A percentile compares a stretch with the other conserved stretches of the same genome.
These are phyloP conservation scores for Colletotrichum viniferum DNA, from an alignment of 2,329 filamentous ascomycete genomes.

Conservation along the genomic window DNA sequence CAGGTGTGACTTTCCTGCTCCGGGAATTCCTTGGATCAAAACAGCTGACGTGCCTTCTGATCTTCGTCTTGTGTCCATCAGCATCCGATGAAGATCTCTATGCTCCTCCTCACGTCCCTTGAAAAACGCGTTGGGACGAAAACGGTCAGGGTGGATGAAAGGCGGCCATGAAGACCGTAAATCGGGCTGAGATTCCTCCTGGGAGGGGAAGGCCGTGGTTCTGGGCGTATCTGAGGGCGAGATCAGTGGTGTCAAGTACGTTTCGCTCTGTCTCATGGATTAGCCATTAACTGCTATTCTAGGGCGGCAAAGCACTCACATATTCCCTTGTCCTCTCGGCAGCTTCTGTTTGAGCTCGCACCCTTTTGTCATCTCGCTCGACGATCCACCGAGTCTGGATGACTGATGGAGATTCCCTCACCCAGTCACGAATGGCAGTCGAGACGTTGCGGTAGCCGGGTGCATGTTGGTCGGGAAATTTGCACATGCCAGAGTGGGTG, in stretches of 20 bases:
- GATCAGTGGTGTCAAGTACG: neutral
- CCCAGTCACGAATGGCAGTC: slow-evolving; percentile 55
- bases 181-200: neutral
- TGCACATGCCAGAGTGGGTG: slow-evolving; percentile 75
- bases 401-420: slow-evolving; percentile 55
- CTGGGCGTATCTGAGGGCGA: neutral
- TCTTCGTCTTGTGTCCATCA: slow-evolving; percentile 61
- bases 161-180: slow-evolving; percentile 18
- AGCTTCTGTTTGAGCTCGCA: slow-evolving; percentile 47
- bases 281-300: neutral
- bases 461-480: slow-evolving; percentile 67
- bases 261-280: neutral
- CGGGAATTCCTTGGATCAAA: slow-evolving; percentile 67
- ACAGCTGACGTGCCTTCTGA: slow-evolving; percentile 65
- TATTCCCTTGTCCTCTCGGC: slow-evolving; percentile 43
- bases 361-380: slow-evolving; percentile 58
- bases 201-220: neutral
- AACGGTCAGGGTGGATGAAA: slow-evolving; percentile 57
- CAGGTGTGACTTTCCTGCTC: slow-evolving; percentile 72
- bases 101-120: slow-evolving; percentile 65
- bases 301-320: neutral
- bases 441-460: slow-evolving; percentile 66
- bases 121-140: slow-evolving; percentile 67
- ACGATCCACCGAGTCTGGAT: slow-evolving; percentile 64
- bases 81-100: slow-evolving; percentile 59